Evolutionary conservation across 441 rosid species (phyloP).

Genomic region (Biscutella laevigata): DNA sequence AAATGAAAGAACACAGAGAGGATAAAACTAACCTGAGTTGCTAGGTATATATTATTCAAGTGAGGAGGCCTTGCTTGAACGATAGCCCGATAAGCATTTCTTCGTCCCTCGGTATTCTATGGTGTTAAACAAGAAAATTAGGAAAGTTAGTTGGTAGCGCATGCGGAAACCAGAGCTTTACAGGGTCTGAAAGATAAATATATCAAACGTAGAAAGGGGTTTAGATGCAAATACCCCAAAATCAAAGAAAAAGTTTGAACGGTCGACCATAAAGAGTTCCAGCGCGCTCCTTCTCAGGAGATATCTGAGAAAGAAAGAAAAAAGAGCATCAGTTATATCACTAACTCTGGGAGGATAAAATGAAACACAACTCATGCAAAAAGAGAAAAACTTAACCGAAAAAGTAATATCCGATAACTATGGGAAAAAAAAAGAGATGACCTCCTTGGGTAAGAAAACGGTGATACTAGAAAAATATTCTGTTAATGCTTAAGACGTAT

Average conservation of each 20-base stretch:
- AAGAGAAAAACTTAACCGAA: slow-evolving; percentile 1
- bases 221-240: slow-evolving; percentile 61
- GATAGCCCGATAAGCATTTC: slow-evolving; percentile 91
- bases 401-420: background rate
- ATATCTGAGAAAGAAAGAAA: slow-evolving; percentile 46
- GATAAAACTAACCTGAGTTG: slow-evolving; percentile 73
- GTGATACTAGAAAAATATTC: background rate
- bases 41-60: slow-evolving; percentile 86
- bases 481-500: background rate
- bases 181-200: slow-evolving; percentile 10
- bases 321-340: slow-evolving; percentile 13
- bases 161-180: slow-evolving; percentile 8
- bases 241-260: slow-evolving; percentile 96
- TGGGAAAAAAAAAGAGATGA: background rate
- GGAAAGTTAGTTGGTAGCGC: slow-evolving; percentile 9
- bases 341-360: background rate
- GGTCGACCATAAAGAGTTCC: slow-evolving; percentile 96
- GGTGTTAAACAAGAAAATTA: slow-evolving; percentile 16
- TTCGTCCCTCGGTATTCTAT: slow-evolving; percentile 82
- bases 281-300: slow-evolving; percentile 95
- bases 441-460: background rate
- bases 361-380: slow-evolving; percentile 4
- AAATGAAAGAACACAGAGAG: slow-evolving; percentile 4
- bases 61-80: slow-evolving; percentile 89
- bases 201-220: slow-evolving; percentile 14